A percentile compares a stretch with the other conserved stretches of the same genome.
Conservation (phyloP, 331 rosid species). For the Quercus lobata region DNA sequence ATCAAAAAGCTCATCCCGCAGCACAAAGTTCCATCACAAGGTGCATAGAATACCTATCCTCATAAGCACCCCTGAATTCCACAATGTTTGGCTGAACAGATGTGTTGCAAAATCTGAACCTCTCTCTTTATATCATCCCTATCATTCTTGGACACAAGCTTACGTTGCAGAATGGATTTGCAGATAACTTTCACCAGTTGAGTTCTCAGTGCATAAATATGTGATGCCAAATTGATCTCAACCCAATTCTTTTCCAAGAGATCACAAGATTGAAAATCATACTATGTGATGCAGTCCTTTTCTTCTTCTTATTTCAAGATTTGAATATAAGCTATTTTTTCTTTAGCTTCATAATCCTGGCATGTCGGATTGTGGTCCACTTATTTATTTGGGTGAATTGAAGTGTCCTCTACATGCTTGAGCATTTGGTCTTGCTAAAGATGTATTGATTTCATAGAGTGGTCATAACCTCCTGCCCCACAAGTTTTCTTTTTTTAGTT, state of each 20-base stretch:
- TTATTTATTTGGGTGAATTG: too few relatives aligned
- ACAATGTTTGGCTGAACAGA: conserved; percentile 85
- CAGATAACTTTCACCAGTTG: conserved; percentile 53
- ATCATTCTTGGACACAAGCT: conserved; percentile 59
- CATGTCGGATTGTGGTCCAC: too few relatives aligned
- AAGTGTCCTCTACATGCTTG: too few relatives aligned
- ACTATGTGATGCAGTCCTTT: too few relatives aligned
- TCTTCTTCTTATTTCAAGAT: too few relatives aligned
- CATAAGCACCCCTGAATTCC: conserved; percentile 72
- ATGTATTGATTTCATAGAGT: too few relatives aligned
- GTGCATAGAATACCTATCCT: conserved; percentile 73
- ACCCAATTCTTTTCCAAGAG: conserved; percentile 72
- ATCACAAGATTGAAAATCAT: too few relatives aligned
- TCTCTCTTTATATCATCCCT: conserved; percentile 78
- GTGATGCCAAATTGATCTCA: conserved; percentile 90
- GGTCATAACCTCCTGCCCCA: too few relatives aligned
- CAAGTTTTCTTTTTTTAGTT: too few relatives aligned
- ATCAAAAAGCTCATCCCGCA: conserved; percentile 81
- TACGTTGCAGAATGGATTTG: conserved; percentile 81
- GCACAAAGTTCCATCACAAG: conserved; percentile 94
- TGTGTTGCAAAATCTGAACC: conserved; percentile 85
- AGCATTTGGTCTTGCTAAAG: too few relatives aligned
- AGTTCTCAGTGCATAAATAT: conserved; percentile 69
- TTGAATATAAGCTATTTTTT: too few relatives aligned
- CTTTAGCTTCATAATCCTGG: too few relatives aligned